Base-by-base conservation (phyloP, 768 basidiomycete genomes). In the Amanita pallidorosea region DNA sequence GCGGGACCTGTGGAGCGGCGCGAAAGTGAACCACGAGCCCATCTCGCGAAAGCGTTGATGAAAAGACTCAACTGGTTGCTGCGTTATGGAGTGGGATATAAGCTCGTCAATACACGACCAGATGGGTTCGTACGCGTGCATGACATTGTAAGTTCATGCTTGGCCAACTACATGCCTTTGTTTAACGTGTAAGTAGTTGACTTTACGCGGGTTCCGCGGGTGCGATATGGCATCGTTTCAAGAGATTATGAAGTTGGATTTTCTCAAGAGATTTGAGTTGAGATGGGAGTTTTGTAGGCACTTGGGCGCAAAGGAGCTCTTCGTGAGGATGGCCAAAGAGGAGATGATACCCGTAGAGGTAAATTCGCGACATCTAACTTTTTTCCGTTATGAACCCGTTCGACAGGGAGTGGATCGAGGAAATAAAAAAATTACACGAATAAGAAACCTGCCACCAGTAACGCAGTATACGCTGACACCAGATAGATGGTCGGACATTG, bases 41-140 rank as follows among this genome's bases (percentile, higher is more conserved):
- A 27, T 17, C 9, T 45, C 25, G n/a, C 6, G 17, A 12, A 20
- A 22, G 5, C 22, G 18, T n/a, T 45, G n/a, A 8, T 17, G 25
- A 45, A 23, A 37, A 22, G n/a, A 20, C 25, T 33, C 20, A n/a
- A 35, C 18, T 88, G 80, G 70, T 65, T 90, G n/a, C 72, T 90
- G 12, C 75, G 87, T 5, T 85, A 90, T 58, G 85, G 83, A 0
- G 83, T 85, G 11, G 67, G 70, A 47, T 73, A 74, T 33, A 76
- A 81, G 47, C 69, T 73, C 1, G 57, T 90, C 6, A 57, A 64
- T n/a, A 76, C 89, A 57, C 77, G 87, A 2, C 63, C 77, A 12
- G 91, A 93, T 52, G 91, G 91, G 1, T 93, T 80, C 61, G 77
- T 85, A 22, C 75, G 74, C 45, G 77, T 92, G 6, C 63, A 70